Conservation (phyloP, 2,329 filamentous ascomycete genomes). For the Penicillium glabrum region DNA sequence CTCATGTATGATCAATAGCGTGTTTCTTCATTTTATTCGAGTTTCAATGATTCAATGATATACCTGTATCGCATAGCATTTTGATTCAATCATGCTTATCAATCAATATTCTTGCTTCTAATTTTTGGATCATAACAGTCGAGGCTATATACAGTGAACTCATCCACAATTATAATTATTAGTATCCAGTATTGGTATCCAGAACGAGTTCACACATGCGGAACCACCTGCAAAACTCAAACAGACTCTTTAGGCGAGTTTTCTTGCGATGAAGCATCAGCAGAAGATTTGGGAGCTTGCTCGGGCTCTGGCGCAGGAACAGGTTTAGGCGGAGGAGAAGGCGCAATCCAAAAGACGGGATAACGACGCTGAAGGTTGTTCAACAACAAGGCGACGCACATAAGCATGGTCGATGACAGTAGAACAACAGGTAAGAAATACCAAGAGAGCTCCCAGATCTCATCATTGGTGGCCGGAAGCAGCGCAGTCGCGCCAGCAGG, state of each 20-base stretch:
- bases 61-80: not conserved
- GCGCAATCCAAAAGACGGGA: conserved; percentile 33
- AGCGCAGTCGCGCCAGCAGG: conserved; percentile 36
- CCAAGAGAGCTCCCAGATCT: conserved; percentile 33
- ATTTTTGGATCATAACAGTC: not conserved
- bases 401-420: conserved; percentile 29
- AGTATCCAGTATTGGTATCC: not conserved
- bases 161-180: not conserved
- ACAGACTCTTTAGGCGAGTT: conserved; percentile 1
- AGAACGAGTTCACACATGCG: not conserved
- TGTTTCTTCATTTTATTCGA: not conserved
- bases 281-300: not conserved
- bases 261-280: conserved; percentile 3
- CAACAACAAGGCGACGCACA: conserved; percentile 28
- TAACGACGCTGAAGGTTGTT: conserved; percentile 35
- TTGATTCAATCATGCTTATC: not conserved
- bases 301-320: conserved; percentile 2
- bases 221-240: not conserved
- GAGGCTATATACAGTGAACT: not conserved
- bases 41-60: not conserved
- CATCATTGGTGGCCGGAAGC: conserved; percentile 28
- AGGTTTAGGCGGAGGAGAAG: conserved; percentile 14
- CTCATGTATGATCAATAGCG: not conserved
- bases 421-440: conserved; percentile 32
- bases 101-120: not conserved